Base-by-base conservation (phyloP, 1,139 yeast genomes). In the Geotrichum phurueaensis region DNA sequence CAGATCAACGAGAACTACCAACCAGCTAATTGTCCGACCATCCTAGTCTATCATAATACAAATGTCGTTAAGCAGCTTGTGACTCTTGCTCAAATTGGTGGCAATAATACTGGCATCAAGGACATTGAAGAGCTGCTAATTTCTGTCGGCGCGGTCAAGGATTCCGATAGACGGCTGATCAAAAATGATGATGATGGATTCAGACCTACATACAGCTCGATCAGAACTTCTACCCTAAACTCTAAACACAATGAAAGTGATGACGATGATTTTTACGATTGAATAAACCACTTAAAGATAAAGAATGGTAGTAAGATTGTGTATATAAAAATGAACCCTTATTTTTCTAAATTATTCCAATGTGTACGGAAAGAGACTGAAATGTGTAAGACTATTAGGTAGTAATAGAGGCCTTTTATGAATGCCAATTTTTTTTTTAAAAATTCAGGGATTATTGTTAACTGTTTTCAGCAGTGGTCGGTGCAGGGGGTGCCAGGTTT, bases 1-100 rank as follows among this genome's bases (percentile, higher is more conserved):
- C 84, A 97, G 73, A 96, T 97, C 62, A 88, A 92, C 65, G 98
- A 92, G 69, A 85, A 86, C 70, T 94, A 92, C 72, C 97, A 98
- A 0, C 92, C 89, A 36, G 73, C 82, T 50, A 92, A 89, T 74
- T 88, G 96, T 68, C 99, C 99, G 1, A 95, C 99, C 0, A 77
- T 94, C 23, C 79, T 94, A 54, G 82, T 95, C 1, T 94, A 94
- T 72, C 83, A 83, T 69, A 82, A 89, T 61, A 85, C 86, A 23
- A 84, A 89, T 64, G 94, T 92, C 9, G 75, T 85, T 33, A 87
- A 86, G 70, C 97, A 92, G 72, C 82, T 78, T 67, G 82, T 92
- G 22, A 92, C 97, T 0, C 78, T 94, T 68, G 80, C 88, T 7
- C 85, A 86, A 68, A 73, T 94, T 59, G 97, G 96, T 4, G 98